phyloP scores from a whole-genome alignment of 2,329 filamentous ascomycete genomes.

The Ascochyta rabiei region DNA sequence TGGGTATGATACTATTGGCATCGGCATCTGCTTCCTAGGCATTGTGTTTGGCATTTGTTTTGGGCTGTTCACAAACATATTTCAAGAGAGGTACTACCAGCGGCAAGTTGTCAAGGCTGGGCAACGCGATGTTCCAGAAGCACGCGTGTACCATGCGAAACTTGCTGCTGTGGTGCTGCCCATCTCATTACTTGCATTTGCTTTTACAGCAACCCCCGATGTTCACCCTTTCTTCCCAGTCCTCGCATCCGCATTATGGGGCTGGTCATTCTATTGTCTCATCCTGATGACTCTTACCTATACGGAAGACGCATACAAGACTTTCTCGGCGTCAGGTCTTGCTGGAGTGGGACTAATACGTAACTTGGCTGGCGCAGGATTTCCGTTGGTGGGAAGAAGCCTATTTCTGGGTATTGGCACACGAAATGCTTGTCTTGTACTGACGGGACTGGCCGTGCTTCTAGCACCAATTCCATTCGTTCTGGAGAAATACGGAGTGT shows the following conservation, averaged over 20 bases:
- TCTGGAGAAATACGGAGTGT: constrained; percentile 41
- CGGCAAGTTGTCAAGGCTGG: constrained; percentile 39
- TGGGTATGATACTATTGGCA: constrained; percentile 49
- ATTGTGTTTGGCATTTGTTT: constrained; percentile 51
- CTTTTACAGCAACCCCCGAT: constrained; percentile 39
- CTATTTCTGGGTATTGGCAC: constrained; percentile 41
- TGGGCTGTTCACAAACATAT: constrained; percentile 53
- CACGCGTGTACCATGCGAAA: constrained; percentile 50
- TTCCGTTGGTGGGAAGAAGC: constrained; percentile 40
- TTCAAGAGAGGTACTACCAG: constrained; percentile 54
- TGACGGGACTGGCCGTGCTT: constrained; percentile 36
- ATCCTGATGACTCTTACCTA: constrained; percentile 59
- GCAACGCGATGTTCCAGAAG: constrained; percentile 50
- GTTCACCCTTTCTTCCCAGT: constrained; percentile 54
- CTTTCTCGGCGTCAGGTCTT: constrained; percentile 51
- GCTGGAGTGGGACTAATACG: constrained; percentile 50
- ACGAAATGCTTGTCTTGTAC: constrained; percentile 37
- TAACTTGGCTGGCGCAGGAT: constrained; percentile 46
- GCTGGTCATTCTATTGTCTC: constrained; percentile 58
- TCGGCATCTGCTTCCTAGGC: constrained; percentile 51
- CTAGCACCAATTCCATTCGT: constrained; percentile 45
- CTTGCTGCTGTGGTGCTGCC: constrained; percentile 49
- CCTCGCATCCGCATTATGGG: constrained; percentile 57
- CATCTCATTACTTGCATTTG: constrained; percentile 44
- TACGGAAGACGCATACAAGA: constrained; percentile 57